phyloP scores from a whole-genome alignment of 1,139 yeast genomes.

The Debaryomyces nepalensis region DNA sequence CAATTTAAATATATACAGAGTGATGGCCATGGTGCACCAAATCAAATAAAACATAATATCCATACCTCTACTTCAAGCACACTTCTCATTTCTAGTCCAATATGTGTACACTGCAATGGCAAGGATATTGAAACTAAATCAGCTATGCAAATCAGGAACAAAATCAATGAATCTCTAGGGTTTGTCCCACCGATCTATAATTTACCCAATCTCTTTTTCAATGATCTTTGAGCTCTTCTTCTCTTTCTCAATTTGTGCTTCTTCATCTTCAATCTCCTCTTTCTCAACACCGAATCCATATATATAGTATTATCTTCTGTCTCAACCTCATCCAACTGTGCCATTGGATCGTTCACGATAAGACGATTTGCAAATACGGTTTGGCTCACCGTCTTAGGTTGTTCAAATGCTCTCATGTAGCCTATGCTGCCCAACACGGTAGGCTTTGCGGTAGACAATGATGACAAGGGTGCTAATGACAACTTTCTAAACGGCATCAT shows the following conservation, averaged over 20 bases:
- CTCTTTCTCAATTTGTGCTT: conserved; percentile 75
- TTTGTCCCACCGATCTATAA: conserved; percentile 16
- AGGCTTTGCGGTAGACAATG: conserved; percentile 1
- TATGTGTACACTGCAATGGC: no score
- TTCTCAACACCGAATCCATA: conserved; percentile 66
- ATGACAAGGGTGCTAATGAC: conserved; percentile 1
- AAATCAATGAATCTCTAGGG: conserved; percentile 1
- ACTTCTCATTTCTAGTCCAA: no score
- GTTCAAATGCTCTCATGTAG: not conserved
- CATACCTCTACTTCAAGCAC: not conserved
- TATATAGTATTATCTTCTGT: conserved; percentile 34
- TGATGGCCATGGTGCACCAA: conserved; percentile 1
- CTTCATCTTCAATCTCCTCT: conserved; percentile 73
- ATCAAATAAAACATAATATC: conserved; percentile 1
- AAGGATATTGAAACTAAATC: conserved; percentile 4
- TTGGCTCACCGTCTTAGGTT: not conserved
- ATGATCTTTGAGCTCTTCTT: conserved; percentile 65
- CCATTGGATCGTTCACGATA: conserved; percentile 3
- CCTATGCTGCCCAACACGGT: not conserved
- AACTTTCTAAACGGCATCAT: conserved; percentile 2
- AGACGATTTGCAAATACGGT: not conserved
- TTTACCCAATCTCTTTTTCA: conserved; percentile 62
- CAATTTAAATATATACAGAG: conserved; percentile 9
- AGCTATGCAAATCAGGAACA: conserved; percentile 10
- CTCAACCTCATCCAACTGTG: conserved; percentile 8